Evolutionary conservation across 139 green algal genomes (phyloP), one percentile per base, ranked within the genome.

Genomic region (Chlamydomonas sp.): DNA sequence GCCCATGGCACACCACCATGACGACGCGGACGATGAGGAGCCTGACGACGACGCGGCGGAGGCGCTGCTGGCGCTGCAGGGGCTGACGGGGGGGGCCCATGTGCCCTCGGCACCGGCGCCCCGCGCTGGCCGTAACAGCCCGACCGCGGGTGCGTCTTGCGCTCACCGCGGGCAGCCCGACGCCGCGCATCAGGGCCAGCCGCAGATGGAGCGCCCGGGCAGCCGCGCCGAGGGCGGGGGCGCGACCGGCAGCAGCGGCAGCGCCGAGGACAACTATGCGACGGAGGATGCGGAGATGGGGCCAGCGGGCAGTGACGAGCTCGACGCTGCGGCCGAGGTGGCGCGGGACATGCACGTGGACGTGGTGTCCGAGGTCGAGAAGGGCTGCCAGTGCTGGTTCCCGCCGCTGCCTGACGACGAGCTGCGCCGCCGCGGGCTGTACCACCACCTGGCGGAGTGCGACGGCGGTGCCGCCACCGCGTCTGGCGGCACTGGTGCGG

Each of bases 381-480:
- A 69, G 62, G 62, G 62, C 37, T 69, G 62, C 35, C 62, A 69
- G 35, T 35, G 54, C 22, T 69, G 36, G 36, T 69, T 69, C 37
- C 62, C 62, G 33, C 59, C 59, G 5, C 31, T 66, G 6, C 59
- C 59, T 22, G 26, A 30, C 33, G 59, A 66, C 6, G n/a, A 43
- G 6, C 31, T 24, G 33, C 6, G 10, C 31, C 31, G 59, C 20
- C 22, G 59, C 54, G n/a, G n/a, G n/a, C n/a, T n/a, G n/a, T n/a
- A n/a, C n/a, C n/a, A n/a, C n/a, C n/a, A n/a, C n/a, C n/a, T n/a
- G n/a, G n/a, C n/a, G n/a, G n/a, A n/a, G n/a, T n/a, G n/a, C n/a
- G n/a, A n/a, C n/a, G n/a, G n/a, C n/a, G n/a, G n/a, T n/a, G n/a
- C n/a, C n/a, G n/a, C n/a, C n/a, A n/a, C n/a, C n/a, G n/a, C n/a